Percentiles rank a stretch among this genome's conserved stretches.
Conservation (phyloP, 1,139 yeast genomes). For the Sugiyamaella japonica region DNA sequence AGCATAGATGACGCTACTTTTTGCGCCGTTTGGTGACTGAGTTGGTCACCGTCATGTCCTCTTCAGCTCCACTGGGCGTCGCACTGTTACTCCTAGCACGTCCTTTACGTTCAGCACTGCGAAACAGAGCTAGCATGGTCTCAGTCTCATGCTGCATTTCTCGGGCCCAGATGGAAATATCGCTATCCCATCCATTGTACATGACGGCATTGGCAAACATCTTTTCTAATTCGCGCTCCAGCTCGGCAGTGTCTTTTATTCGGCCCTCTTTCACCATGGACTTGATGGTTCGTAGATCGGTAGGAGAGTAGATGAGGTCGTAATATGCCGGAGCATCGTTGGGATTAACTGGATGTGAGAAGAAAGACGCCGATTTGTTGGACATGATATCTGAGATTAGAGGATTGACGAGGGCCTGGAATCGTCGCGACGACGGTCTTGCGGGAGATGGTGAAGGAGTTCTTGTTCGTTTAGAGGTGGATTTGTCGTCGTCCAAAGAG, state of each 20-base stretch:
- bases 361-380: constrained; percentile 73
- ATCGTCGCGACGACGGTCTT: constrained; percentile 29
- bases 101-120: constrained; percentile 36
- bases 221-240: constrained; percentile 67
- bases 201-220: constrained; percentile 85
- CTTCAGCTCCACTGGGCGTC: constrained; percentile 17
- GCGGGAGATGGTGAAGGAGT: constrained; percentile 28
- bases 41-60: not conserved
- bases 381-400: constrained; percentile 65
- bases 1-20: not conserved
- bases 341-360: constrained; percentile 65
- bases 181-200: constrained; percentile 71
- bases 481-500: not conserved
- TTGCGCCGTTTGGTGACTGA: constrained; percentile 6
- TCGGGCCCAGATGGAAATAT: constrained; percentile 59
- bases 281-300: constrained; percentile 64
- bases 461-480: constrained; percentile 26
- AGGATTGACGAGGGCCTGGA: constrained; percentile 45
- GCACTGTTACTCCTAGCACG: constrained; percentile 19
- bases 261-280: constrained; percentile 59
- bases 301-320: constrained; percentile 60
- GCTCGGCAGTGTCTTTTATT: constrained; percentile 50
- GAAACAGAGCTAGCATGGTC: constrained; percentile 38
- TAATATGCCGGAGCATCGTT: constrained; percentile 71
- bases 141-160: constrained; percentile 55